Percentiles rank a stretch among this genome's conserved stretches.
These are phyloP conservation scores for Teratosphaeria gauchensis DNA, from an alignment of 2,329 filamentous ascomycete genomes.

Conservation along the genomic window DNA sequence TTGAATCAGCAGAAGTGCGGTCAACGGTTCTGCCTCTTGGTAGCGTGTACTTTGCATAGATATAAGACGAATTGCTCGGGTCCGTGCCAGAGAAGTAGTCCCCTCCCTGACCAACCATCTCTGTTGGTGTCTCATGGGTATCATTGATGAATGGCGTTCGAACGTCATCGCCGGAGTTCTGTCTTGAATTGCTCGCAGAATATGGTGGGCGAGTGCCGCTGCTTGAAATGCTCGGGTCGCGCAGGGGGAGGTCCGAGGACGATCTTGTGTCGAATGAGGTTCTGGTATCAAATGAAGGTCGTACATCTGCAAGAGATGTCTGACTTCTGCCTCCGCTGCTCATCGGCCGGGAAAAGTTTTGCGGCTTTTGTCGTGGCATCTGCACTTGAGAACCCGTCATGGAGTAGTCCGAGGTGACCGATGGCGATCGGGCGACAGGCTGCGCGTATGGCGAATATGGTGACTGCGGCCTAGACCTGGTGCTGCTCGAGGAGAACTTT, in stretches of 20 bases:
- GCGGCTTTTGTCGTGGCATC: conserved; percentile 40
- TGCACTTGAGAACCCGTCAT: conserved; percentile 36
- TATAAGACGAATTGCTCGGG: conserved; percentile 57
- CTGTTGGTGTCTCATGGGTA: neutral
- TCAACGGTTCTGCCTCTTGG: conserved; percentile 73
- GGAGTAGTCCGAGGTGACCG: conserved; percentile 73
- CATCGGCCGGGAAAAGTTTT: conserved; percentile 85
- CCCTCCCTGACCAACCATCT: conserved; percentile 1
- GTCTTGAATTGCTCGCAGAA: conserved; percentile 20
- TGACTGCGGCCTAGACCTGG: conserved; percentile 49
- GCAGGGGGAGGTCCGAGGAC: conserved; percentile 15
- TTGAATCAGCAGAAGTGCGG: conserved; percentile 52
- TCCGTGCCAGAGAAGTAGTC: conserved; percentile 2
- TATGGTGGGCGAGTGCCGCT: conserved; percentile 15
- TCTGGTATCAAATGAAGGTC: conserved; percentile 20
- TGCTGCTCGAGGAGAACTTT: conserved; percentile 67
- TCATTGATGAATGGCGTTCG: conserved; percentile 1
- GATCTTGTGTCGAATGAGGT: conserved; percentile 17
- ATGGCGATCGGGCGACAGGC: conserved; percentile 67
- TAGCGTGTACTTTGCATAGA: conserved; percentile 74
- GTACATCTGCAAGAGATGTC: conserved; percentile 4
- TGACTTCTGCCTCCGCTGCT: conserved; percentile 51
- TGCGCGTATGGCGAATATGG: conserved; percentile 55
- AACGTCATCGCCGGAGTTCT: conserved; percentile 29
- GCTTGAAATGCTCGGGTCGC: conserved; percentile 18